phyloP scores from a whole-genome alignment of 2,329 filamentous ascomycete genomes.

The Alternaria gaisen region DNA sequence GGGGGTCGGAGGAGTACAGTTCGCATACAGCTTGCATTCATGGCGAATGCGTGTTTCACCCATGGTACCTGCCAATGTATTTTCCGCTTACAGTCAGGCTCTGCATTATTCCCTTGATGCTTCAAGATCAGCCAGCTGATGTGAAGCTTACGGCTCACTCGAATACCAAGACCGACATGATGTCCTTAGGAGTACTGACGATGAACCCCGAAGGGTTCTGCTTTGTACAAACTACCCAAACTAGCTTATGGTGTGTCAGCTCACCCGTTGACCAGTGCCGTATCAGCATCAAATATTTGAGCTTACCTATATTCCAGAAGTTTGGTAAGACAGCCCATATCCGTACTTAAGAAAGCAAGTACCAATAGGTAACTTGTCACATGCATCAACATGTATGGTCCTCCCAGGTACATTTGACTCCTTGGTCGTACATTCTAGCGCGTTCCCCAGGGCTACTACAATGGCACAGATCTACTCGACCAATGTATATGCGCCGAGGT shows the following conservation, averaged over 20 bases:
- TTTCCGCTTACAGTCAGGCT: neutral
- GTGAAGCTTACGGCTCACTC: too few species aligned
- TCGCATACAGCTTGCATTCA: constrained; percentile 3
- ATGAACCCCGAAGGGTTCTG: neutral
- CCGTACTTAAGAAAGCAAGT: neutral
- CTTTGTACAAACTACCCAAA: too few species aligned
- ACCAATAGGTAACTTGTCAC: neutral
- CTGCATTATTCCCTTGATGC: neutral
- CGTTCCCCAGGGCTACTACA: neutral
- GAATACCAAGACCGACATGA: too few species aligned
- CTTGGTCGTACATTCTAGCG: neutral
- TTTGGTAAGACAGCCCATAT: neutral
- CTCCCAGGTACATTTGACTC: neutral
- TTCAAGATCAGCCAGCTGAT: too few species aligned
- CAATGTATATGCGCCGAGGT: constrained; percentile 5
- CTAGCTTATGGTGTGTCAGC: too few species aligned
- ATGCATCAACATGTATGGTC: neutral
- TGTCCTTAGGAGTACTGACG: too few species aligned
- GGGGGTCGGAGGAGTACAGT: neutral
- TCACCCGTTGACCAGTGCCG: too few species aligned
- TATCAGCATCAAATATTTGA: neutral
- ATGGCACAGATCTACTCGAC: constrained; percentile 4
- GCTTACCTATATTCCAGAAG: constrained; percentile 3
- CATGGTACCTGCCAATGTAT: constrained; percentile 3
- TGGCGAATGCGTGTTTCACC: neutral